Base-by-base conservation (phyloP, 2,329 filamentous ascomycete species). In the Stachybotrys chartarum region DNA sequence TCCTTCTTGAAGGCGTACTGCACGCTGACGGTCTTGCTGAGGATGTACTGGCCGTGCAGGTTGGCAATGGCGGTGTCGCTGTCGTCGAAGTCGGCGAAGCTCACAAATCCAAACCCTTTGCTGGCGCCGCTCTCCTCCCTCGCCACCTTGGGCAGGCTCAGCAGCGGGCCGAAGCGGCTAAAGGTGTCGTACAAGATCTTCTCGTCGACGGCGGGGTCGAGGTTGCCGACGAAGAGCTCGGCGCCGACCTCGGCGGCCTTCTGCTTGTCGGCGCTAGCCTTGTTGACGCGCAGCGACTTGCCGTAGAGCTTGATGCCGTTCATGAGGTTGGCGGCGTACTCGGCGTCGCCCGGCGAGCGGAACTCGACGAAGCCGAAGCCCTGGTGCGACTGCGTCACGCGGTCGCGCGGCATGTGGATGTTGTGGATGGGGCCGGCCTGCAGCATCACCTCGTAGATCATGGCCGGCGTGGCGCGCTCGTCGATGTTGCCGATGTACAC, bases 1-100 rank as follows among this genome's bases (percentile, higher is more conserved):
- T 99, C 94, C 75, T 97, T 97, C 80, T 99, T 99, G 82, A 96
- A 97, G 45, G 94, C 94, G 72, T 97, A 99, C 73, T 97, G 93
- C 49, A 99, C 94, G 3, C 88, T 90, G 64, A 97, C 88, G 72
- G 96, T 90, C 76, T 96, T 96, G 78, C 94, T 96, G 79, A 96
- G 92, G 58, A 99, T 84, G 72, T 94, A 97, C 75, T 97, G 92
- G 53, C 91, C 91, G 70, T 96, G 89, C 88, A 99, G 92, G 70
- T 93, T 94, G 61, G 86, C 82, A 59, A 96, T 90, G 47, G 94
- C 92, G 59, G 90, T 87, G 67, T 99, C 94, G 11, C 91, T 94
- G 63, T 91, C 88, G 67, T 97, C 94, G 69, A 99, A 99, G 67
- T 90, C 88, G 69, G 86, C 86, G 66, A 92, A 99, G 54, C 88